Evolutionary conservation across 805 yeast species (phyloP), one percentile per base, ranked within the genome.

Genomic region (Candida argentea): DNA sequence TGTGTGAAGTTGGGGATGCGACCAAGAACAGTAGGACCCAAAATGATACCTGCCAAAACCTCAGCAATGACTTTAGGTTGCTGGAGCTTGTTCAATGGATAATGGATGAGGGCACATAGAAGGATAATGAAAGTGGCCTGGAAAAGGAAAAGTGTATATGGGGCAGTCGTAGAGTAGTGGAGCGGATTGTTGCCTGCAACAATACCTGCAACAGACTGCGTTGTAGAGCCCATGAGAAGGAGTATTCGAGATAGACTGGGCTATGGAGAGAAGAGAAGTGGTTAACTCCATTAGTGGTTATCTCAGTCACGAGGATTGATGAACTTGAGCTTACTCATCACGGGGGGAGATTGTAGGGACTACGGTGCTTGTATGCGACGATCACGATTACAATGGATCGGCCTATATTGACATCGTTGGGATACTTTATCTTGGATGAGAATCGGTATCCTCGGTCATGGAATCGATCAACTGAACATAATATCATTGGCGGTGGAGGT

Each of bases 401-500:
- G 20, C 20, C 20, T 18, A 31, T 38, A 7, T 29, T 83, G 43
- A 65, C 79, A 13, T 68, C 93, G 1, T 60, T 82, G 60, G 97
- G 95, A 25, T 78, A 87, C 84, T 80, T 85, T 54, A 85, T 89
- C 43, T 67, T 87, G 11, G 97, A 87, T 50, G 94, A 84, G 38
- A 83, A 86, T 39, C 75, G 71, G 32, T 75, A 71, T 42, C 65
- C 71, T 0, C 47, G 51, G 28, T 39, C 50, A 29, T 37, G 54
- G 36, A 28, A 55, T 32, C 31, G 62, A 38, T 37, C 33, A 22
- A 41, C 55, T 14, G 61, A 57, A 38, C 48, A 42, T 36, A 50
- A 82, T 46, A 63, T 87, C 5, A 61, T 83, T 26, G 97, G 97
- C 1, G 97, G 97, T 2, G 97, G 87, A 2, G 95, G 94, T 0